These are phyloP conservation scores for Leccinum variabile DNA, from an alignment of 1,284 basidiomycete species.

Conservation along the genomic window DNA sequence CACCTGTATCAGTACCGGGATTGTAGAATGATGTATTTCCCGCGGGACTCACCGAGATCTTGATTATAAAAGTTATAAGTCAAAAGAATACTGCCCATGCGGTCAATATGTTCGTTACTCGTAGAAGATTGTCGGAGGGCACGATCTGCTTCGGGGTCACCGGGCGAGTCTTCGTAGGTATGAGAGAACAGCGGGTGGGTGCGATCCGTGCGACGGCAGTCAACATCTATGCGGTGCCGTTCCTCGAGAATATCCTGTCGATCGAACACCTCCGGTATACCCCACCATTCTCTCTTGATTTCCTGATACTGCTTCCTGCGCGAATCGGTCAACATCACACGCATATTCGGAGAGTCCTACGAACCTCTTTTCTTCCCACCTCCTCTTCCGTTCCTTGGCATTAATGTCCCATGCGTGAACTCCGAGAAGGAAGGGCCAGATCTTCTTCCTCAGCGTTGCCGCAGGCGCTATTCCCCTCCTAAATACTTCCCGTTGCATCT, in stretches of 20 bases:
- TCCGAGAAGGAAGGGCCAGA: constrained; percentile 92
- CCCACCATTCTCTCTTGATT: constrained; percentile 79
- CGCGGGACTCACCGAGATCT: constrained; percentile 67
- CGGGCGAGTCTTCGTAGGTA: constrained; percentile 33
- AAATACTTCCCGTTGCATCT: constrained; percentile 77
- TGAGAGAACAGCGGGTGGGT: constrained; percentile 83
- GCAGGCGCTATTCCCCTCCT: constrained; percentile 63
- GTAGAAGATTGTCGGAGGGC: constrained; percentile 54
- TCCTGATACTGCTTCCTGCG: constrained; percentile 65
- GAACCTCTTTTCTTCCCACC: constrained; percentile 68
- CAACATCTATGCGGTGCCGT: constrained; percentile 89
- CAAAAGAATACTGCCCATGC: constrained; percentile 78
- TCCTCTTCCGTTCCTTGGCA: constrained; percentile 49
- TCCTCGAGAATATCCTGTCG: constrained; percentile 80
- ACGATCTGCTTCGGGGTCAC: constrained; percentile 51
- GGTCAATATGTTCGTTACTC: constrained; percentile 84
- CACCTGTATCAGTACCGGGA: constrained; percentile 22
- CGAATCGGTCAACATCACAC: constrained; percentile 17
- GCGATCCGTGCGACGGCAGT: constrained; percentile 96
- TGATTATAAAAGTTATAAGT: constrained; percentile 94
- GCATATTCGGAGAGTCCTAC: constrained; percentile 20
- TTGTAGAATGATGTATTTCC: constrained; percentile 24
- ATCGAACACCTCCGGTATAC: constrained; percentile 77
- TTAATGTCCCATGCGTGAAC: constrained; percentile 80
- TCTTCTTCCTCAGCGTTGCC: constrained; percentile 57